Evolutionary conservation across 768 basidiomycete species (phyloP).

Genomic region (Obba rivulosa): DNA sequence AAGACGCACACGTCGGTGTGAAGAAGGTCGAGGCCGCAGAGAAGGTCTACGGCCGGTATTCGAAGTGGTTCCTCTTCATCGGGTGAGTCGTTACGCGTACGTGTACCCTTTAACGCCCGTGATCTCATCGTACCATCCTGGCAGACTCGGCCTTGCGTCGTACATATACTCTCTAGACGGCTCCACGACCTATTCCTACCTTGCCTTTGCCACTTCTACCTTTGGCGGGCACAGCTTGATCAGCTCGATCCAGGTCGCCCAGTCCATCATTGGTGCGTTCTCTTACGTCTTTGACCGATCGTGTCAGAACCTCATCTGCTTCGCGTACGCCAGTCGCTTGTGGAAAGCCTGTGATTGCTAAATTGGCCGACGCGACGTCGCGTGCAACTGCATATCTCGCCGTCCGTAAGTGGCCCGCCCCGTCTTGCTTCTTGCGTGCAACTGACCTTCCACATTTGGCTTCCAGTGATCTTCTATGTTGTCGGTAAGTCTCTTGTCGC

Average conservation of each 20-base stretch:
- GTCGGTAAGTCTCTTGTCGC: conserved; percentile 26
- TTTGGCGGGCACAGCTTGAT: conserved; percentile 14
- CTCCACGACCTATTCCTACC: conserved; percentile 61
- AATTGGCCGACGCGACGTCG: conserved; percentile 43
- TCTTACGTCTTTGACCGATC: conserved; percentile 12
- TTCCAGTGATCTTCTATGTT: conserved; percentile 34
- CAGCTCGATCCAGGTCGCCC: conserved; percentile 18
- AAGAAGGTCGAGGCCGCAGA: conserved; percentile 45
- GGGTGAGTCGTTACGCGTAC: conserved; percentile 32
- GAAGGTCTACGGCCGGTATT: conserved; percentile 46
- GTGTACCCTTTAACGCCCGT: neutral
- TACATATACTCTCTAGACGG: conserved; percentile 74
- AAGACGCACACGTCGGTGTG: conserved; percentile 36
- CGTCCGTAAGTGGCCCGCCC: conserved; percentile 37
- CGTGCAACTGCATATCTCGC: conserved; percentile 40
- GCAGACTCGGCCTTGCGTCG: conserved; percentile 49
- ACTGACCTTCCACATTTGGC: too few relatives aligned
- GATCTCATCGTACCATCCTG: neutral
- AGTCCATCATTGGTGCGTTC: conserved; percentile 23
- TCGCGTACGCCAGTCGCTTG: conserved; percentile 26
- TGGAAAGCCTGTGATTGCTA: conserved; percentile 44
- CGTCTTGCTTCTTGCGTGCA: too few relatives aligned
- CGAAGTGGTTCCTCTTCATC: conserved; percentile 55
- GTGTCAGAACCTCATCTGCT: conserved; percentile 33
- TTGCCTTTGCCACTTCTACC: conserved; percentile 13